Base-by-base conservation (phyloP, 1,284 basidiomycete species). In the Heterobasidion irregulare region DNA sequence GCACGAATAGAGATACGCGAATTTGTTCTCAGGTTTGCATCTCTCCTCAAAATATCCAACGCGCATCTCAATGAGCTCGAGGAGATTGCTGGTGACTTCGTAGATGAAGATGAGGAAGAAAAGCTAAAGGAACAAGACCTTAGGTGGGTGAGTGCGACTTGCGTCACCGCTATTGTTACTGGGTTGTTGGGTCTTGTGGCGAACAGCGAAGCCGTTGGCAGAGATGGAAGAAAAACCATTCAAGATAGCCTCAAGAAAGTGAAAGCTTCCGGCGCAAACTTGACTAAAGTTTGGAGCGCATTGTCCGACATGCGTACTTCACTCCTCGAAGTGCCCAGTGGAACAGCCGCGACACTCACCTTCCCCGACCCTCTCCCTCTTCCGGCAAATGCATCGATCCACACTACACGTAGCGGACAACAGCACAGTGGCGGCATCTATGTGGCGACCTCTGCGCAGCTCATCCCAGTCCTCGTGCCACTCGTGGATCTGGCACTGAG, bases 1-100 rank as follows among this genome's bases (percentile, higher is more conserved):
- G 72, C 76, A 43, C 81, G 88, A 5, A 77, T 90, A 53, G 72
- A 80, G 60, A 83, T 90, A 51, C 81, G 88, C 56, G 88, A 90
- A 67, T 91, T 89, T 64, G 64, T 79, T 7, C 64, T 86, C 44
- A 77, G 88, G 35, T 91, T 91, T 61, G 73, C 75, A 2, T 67
- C 72, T 32, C 59, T 78, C 8, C 68, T 86, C 58, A 76, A 79
- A 18, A 72, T 88, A 9, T 72, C 78, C 1, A 80, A 78, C 52
- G 59, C 68, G 1, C 74, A 82, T 57, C 63, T 86, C 5, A 83
- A 86, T 53, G 86, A 88, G 60, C 67, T 91, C 9, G 86, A 87
- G 44, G 73, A 79, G 55, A 72, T 89, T 51, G 72, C 66, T 18
- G 73, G 76, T 62, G 62, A 50, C 16, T 56, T 57, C 7, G 46